A percentile compares a stretch with the other conserved stretches of the same genome.
Conservation (phyloP, 2,329 filamentous ascomycete genomes). For the Escovopsis sp. region DNA sequence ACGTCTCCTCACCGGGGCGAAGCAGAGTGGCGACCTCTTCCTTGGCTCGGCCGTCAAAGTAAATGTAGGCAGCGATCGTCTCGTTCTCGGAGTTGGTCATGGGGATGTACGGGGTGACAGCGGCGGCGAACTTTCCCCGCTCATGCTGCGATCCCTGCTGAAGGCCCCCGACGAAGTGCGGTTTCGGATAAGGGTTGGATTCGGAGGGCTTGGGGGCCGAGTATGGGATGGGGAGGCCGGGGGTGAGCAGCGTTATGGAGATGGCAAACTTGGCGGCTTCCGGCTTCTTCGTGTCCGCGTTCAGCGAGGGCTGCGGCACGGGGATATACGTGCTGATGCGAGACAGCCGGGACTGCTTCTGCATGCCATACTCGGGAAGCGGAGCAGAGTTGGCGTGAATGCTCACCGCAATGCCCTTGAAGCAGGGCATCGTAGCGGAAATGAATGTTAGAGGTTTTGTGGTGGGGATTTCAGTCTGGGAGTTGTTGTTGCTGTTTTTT, state of each 20-base stretch:
- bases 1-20: slow-evolving; percentile 88
- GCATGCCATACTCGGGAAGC: slow-evolving; percentile 83
- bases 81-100: slow-evolving; percentile 89
- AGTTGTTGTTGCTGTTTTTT: too few species aligned
- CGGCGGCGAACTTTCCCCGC: slow-evolving; percentile 31
- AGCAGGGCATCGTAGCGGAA: slow-evolving; percentile 63
- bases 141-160: slow-evolving; percentile 35
- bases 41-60: slow-evolving; percentile 89
- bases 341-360: slow-evolving; percentile 80
- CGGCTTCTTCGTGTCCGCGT: slow-evolving; percentile 49
- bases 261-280: slow-evolving; percentile 96
- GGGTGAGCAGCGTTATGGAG: slow-evolving; percentile 87
- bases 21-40: slow-evolving; percentile 94
- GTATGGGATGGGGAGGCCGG: slow-evolving; percentile 79
- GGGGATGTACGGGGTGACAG: slow-evolving; percentile 76
- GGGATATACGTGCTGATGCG: slow-evolving; percentile 96
- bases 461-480: too few species aligned
- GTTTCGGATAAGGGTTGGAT: slow-evolving; percentile 64
- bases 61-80: slow-evolving; percentile 96
- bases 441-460: not conserved
- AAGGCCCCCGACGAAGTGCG: slow-evolving; percentile 64
- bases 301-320: slow-evolving; percentile 72
- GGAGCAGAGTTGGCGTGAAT: slow-evolving; percentile 74
- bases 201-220: slow-evolving; percentile 70
- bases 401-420: slow-evolving; percentile 96